These are phyloP conservation scores for Endothia cerciana DNA, from an alignment of 2,329 filamentous ascomycete species.

Conservation along the genomic window DNA sequence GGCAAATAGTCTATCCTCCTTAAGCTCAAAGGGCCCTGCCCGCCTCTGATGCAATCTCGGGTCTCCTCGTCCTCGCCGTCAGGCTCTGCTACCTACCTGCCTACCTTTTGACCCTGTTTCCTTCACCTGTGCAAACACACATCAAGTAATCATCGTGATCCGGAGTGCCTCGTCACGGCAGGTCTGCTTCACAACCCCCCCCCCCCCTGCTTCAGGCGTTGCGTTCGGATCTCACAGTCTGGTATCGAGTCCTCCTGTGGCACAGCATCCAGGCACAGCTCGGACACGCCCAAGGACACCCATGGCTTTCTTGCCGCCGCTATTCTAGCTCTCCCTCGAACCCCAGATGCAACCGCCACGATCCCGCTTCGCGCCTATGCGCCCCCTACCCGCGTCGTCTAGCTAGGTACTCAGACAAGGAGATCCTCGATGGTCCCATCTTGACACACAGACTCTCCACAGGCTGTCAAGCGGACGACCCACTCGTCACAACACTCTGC, in stretches of 20 bases:
- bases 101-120: not conserved
- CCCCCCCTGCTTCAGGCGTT: not conserved
- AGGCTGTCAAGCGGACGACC: slow-evolving; percentile 25
- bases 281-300: too few species aligned
- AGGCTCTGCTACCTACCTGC: not conserved
- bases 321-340: slow-evolving; percentile 5
- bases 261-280: too few species aligned
- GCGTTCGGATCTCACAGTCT: not conserved
- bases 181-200: not conserved
- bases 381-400: slow-evolving; percentile 8
- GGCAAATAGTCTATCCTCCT: slow-evolving; percentile 22
- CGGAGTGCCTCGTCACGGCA: too few species aligned
- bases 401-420: not conserved
- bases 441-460: slow-evolving; percentile 23
- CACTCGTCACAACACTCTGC: slow-evolving; percentile 17
- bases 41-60: not conserved
- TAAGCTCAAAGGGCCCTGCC: slow-evolving; percentile 18
- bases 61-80: not conserved
- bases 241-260: not conserved
- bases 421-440: slow-evolving; percentile 9
- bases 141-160: not conserved
- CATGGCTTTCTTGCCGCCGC: slow-evolving; percentile 2
- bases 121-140: not conserved
- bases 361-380: slow-evolving; percentile 11
- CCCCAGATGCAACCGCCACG: slow-evolving; percentile 19